These are phyloP conservation scores for Suhomyces choctaworum DNA, from an alignment of 1,139 yeast species.

Conservation along the genomic window DNA sequence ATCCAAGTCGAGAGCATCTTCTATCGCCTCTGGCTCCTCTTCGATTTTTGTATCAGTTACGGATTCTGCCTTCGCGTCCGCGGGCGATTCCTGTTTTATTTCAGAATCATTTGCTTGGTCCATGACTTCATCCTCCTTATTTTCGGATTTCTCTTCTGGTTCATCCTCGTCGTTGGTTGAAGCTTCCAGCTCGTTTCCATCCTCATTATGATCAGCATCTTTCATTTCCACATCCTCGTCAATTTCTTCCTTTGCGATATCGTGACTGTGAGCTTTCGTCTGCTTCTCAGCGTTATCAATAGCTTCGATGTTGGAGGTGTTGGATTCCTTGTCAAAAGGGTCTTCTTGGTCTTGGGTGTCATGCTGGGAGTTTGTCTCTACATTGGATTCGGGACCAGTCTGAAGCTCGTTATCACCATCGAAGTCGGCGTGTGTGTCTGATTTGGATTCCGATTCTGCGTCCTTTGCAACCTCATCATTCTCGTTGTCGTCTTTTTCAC, in stretches of 20 bases:
- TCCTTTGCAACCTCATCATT: neutral
- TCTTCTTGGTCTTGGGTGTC: too few species aligned
- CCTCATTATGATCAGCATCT: slow-evolving; percentile 2
- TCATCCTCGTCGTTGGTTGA: slow-evolving; percentile 7
- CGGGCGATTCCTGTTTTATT: neutral
- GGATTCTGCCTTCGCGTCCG: neutral
- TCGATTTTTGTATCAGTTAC: neutral
- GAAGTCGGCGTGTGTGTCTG: too few species aligned
- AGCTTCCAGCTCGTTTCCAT: slow-evolving; percentile 8
- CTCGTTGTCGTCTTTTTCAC: neutral
- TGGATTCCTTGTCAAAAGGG: slow-evolving; percentile 1
- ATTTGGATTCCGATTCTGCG: neutral
- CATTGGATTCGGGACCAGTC: too few species aligned
- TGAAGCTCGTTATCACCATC: too few species aligned
- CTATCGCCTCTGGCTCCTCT: neutral
- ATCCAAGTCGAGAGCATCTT: too few species aligned
- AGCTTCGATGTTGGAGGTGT: neutral
- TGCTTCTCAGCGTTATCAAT: too few species aligned
- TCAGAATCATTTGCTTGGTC: too few species aligned
- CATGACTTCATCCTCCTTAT: slow-evolving; percentile 1
- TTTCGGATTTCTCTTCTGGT: slow-evolving; percentile 1
- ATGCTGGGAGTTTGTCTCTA: too few species aligned
- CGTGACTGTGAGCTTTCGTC: neutral
- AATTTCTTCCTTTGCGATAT: neutral
- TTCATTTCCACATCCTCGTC: slow-evolving; percentile 11